Base-by-base conservation (phyloP, 2,329 filamentous ascomycete species). In the Pezicula neosporulosa region DNA sequence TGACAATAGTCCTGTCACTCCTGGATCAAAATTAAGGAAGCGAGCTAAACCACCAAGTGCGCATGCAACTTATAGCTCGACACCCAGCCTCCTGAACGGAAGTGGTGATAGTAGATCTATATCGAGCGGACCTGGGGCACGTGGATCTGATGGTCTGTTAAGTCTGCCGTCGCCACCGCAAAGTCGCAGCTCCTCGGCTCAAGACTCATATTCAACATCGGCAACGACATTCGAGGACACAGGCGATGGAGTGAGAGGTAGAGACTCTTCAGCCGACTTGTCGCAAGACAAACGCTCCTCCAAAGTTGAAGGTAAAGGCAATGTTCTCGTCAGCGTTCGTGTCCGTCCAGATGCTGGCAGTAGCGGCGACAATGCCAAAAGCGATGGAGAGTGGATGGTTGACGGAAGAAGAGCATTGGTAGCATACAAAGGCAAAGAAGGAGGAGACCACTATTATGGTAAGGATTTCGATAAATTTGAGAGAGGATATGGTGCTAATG, bases 401-500 rank as follows among this genome's bases (percentile, higher is more conserved):
- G 92, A 97, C 67, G 87, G 88, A 30, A 85, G 90, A 63, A 85
- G 85, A 63, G 87, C 90, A 16, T 73, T 95, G 36, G 87, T 99
- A 50, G 82, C 89, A 8, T 96, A 93, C 65, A 81, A 82, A 56
- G 93, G 94, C 54, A 90, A 89, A 61, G 94, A 97, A 71, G 90
- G 88, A 33, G 94, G 93, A 49, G 90, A 97, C 66, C 94, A 97
- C 69, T 84, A 81, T 66, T 97, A 97, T 72, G 91, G 91, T 95
- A 77, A 67, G 6, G 83, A 36, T 24, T 49, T 21, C 19, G 18
- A 24, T 38, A 19, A 13, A 21, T 33, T 19, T 30, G 16, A 19
- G n/a, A 18, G n/a, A 24, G 9, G 33, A 12, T 6, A 2, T 18
- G 12, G 18, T 8, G 37, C 58, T 64, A 44, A 62, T 61, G 64